Percentiles rank a stretch among this genome's conserved stretches.
Evolutionary conservation across 169 alveolate genomes (phyloP).

Genomic region (Cryptosporidium felis): DNA sequence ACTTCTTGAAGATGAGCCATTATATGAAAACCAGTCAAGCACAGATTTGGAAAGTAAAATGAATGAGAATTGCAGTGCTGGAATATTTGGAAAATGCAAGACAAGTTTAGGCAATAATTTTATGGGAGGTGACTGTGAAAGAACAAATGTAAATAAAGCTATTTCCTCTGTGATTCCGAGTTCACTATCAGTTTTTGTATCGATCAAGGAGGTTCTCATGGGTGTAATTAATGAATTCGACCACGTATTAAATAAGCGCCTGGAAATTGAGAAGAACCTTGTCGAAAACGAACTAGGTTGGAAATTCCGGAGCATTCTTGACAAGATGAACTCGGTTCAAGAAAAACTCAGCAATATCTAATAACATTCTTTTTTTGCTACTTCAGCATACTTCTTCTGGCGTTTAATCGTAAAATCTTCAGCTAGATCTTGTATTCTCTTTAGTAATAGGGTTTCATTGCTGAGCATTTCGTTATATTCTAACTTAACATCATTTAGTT

Average conservation of each 20-base stretch:
- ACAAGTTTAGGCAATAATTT: background rate
- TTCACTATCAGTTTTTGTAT: slow-evolving; percentile 7
- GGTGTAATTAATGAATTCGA: slow-evolving; percentile 56
- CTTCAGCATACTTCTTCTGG: slow-evolving; percentile 26
- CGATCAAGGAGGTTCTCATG: slow-evolving; percentile 4
- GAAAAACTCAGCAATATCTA: background rate
- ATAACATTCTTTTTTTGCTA: background rate
- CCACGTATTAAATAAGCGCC: slow-evolving; percentile 19
- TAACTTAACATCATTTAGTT: slow-evolving; percentile 62
- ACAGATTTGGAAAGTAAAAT: background rate
- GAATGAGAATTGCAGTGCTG: background rate
- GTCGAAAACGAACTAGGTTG: slow-evolving; percentile 48
- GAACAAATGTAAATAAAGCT: background rate
- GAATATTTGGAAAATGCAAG: background rate
- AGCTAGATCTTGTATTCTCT: slow-evolving; percentile 42
- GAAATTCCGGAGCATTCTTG: slow-evolving; percentile 3
- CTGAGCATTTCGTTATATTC: slow-evolving; percentile 30
- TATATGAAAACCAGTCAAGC: background rate
- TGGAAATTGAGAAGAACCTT: slow-evolving; percentile 14
- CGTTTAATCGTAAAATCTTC: slow-evolving; percentile 42
- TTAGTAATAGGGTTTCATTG: slow-evolving; percentile 21
- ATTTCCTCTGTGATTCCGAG: slow-evolving; percentile 31
- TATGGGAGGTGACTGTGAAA: slow-evolving; percentile 4
- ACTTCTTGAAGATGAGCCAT: background rate
- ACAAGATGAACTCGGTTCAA: background rate